Evolutionary conservation across 2,329 filamentous ascomycete species (phyloP).

Genomic region (Epichloe sylvatica): DNA sequence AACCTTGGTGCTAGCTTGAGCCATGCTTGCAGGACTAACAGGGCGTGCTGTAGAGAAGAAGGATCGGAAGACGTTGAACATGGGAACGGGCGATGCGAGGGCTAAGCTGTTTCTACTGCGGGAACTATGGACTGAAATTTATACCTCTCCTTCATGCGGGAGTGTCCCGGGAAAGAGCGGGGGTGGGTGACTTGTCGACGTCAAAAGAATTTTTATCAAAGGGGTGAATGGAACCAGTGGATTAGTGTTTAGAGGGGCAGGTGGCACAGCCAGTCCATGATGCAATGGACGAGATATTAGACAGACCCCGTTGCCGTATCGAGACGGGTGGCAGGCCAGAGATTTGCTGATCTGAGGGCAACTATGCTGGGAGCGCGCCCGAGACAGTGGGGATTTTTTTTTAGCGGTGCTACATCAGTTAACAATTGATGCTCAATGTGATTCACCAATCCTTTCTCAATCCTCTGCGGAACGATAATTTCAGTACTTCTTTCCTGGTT

Average conservation of each 20-base stretch:
- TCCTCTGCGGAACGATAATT: too few species aligned
- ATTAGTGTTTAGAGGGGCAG: constrained; percentile 2
- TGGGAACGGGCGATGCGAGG: constrained; percentile 14
- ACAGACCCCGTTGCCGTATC: neutral
- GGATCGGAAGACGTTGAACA: constrained; percentile 53
- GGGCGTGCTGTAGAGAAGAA: constrained; percentile 46
- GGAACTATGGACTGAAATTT: neutral
- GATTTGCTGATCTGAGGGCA: neutral
- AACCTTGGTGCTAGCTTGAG: constrained; percentile 69
- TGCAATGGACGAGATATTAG: neutral
- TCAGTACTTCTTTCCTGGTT: too few species aligned
- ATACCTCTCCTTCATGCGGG: neutral
- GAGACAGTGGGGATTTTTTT: too few species aligned
- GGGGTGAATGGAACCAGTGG: neutral
- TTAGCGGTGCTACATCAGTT: too few species aligned
- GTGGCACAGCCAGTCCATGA: constrained; percentile 1
- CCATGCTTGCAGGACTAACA: constrained; percentile 53
- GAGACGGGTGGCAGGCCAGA: neutral
- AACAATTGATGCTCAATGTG: too few species aligned
- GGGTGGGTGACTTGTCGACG: neutral
- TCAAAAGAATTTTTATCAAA: neutral
- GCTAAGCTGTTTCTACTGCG: too few species aligned
- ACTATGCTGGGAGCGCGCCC: too few species aligned
- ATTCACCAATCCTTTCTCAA: too few species aligned
- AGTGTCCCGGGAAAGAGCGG: neutral